Base-by-base conservation (phyloP, 495 filamentous ascomycete genomes). In the Entonaema liquescens region DNA sequence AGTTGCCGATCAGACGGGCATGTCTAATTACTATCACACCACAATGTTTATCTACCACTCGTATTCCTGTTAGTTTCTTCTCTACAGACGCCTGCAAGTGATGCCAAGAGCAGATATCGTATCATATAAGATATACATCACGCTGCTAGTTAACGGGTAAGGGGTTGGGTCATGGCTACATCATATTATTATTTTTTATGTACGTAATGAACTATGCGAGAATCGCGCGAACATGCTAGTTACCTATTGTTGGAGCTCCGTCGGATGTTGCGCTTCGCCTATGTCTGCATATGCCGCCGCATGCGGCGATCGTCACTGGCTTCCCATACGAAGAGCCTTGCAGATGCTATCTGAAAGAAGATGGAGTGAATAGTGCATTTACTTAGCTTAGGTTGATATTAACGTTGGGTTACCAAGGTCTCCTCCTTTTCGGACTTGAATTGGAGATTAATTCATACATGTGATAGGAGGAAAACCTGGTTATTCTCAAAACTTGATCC, bases 141-240 rank as follows among this genome's bases (percentile, higher is more conserved):
- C 9, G 3, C 42, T 47, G 8, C 2, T 23, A 42, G 38, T 15
- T 6, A 4, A 23, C 7, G 23, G 21, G 33, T 15, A 17, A 3
- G 40, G n/a, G 35, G 0, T 53, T 31, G 5, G 19, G 15, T 35
- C 12, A 59, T 36, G 35, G 38, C 33, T 26, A 65, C 47, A 60
- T 49, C 8, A 29, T 42, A 7, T 36, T 4, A 12, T 36, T 44
- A 23, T 2, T 54, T 11, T 33, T 23, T 60, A 67, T 54, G 56
- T 59, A 54, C 64, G 44, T 67, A 67, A 67, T 60, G 52, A 33
- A 33, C 36, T 33, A 17, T 12, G 29, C 13, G 33, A 64, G 23
- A 12, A 23, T 38, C 38, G 36, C 23, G 7, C 21, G 33, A 40
- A 40, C 19, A 42, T 40, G 55, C 25, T 44, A 47, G n/a, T n/a